phyloP scores from a whole-genome alignment of 2,329 filamentous ascomycete genomes.

The Epichloe elymi region DNA sequence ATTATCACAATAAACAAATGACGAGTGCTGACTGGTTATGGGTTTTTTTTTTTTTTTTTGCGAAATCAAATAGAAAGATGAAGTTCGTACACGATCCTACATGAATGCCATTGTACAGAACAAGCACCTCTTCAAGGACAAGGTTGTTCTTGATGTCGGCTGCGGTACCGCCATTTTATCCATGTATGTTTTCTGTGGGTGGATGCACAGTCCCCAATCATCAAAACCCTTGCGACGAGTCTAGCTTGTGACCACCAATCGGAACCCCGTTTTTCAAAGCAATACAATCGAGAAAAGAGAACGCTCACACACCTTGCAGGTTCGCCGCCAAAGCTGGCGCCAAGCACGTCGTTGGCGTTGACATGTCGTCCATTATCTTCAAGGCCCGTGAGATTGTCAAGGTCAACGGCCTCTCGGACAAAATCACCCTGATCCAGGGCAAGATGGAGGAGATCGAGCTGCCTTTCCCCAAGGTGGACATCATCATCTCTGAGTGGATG shows the following conservation, averaged over 20 bases:
- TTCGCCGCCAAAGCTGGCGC: conserved; percentile 93
- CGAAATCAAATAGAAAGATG: conserved; percentile 62
- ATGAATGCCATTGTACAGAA: conserved; percentile 97
- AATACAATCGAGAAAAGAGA: neutral
- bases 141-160: conserved; percentile 86
- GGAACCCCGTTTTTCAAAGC: neutral
- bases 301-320: conserved; percentile 38
- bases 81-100: conserved; percentile 92
- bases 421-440: conserved; percentile 94
- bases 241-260: neutral
- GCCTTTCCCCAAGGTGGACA: conserved; percentile 91
- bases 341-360: conserved; percentile 96
- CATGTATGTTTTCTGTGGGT: conserved; percentile 54
- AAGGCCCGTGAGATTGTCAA: conserved; percentile 94
- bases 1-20: neutral
- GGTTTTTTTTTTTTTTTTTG: neutral
- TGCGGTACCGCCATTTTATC: conserved; percentile 96
- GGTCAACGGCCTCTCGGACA: conserved; percentile 81
- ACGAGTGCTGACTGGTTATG: neutral
- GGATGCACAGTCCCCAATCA: neutral
- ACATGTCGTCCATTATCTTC: conserved; percentile 99
- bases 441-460: conserved; percentile 99
- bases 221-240: neutral
- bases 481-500: conserved; percentile 99
- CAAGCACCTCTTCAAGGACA: conserved; percentile 76